Conservation (phyloP, 768 basidiomycete species). For the Podaxis sp. region DNA sequence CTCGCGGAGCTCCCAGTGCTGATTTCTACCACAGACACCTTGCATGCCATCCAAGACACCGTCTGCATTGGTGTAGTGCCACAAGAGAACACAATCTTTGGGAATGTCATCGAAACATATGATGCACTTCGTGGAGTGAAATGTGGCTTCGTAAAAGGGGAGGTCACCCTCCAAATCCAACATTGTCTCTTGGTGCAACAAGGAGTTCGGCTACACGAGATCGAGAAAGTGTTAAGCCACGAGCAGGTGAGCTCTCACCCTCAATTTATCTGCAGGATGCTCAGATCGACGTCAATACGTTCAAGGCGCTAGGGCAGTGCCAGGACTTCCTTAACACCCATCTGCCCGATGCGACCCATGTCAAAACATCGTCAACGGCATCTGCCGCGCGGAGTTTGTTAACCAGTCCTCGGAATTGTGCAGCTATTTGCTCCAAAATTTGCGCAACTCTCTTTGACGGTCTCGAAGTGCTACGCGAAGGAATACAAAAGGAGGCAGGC, state of each 20-base stretch:
- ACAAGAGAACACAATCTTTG: slow-evolving; percentile 78
- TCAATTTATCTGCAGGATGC: background rate
- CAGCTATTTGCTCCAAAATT: slow-evolving; percentile 73
- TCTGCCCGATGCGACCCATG: slow-evolving; percentile 49
- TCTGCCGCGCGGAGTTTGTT: slow-evolving; percentile 57
- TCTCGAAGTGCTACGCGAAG: slow-evolving; percentile 57
- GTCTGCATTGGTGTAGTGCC: slow-evolving; percentile 65
- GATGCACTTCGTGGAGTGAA: slow-evolving; percentile 53
- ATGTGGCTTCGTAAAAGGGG: slow-evolving; percentile 55
- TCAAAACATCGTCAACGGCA: slow-evolving; percentile 72
- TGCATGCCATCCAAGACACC: slow-evolving; percentile 41
- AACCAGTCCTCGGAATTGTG: slow-evolving; percentile 44
- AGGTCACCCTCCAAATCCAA: slow-evolving; percentile 55
- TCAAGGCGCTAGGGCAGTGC: slow-evolving; percentile 79
- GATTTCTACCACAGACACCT: slow-evolving; percentile 45
- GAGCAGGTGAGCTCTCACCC: slow-evolving; percentile 56
- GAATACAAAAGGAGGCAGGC: slow-evolving; percentile 65
- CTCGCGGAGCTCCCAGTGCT: background rate
- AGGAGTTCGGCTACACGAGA: slow-evolving; percentile 53
- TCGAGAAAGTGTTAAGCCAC: slow-evolving; percentile 68
- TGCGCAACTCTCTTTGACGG: slow-evolving; percentile 59
- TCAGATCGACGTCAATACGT: background rate
- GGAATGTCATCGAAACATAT: slow-evolving; percentile 73
- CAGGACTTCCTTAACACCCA: slow-evolving; percentile 51
- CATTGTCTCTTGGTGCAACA: slow-evolving; percentile 68